phyloP scores from a whole-genome alignment of 2,329 filamentous ascomycete species.

The Endocalyx cinctus region DNA sequence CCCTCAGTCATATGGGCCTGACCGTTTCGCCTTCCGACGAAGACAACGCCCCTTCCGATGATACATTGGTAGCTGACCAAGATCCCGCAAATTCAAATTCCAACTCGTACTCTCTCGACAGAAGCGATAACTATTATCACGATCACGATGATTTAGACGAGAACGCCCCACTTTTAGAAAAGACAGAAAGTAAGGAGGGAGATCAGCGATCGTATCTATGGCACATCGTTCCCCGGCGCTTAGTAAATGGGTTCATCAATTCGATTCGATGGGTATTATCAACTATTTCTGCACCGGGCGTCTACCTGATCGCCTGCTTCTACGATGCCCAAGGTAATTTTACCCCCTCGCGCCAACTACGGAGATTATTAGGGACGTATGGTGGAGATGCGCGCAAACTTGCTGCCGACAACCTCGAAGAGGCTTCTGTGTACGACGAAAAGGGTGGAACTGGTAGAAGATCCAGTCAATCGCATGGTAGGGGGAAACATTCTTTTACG shows the following conservation, averaged over 20 bases:
- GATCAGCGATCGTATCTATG: conserved; percentile 41
- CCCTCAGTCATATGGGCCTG: conserved; percentile 49
- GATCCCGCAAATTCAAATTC: conserved; percentile 25
- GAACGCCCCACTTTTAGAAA: conserved; percentile 62
- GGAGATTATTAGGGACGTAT: conserved; percentile 54
- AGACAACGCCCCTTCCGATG: conserved; percentile 24
- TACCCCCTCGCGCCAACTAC: conserved; percentile 69
- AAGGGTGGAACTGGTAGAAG: conserved; percentile 18
- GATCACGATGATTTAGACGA: conserved; percentile 47
- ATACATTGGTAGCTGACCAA: conserved; percentile 23
- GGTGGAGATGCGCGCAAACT: conserved; percentile 45
- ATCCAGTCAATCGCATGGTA: conserved; percentile 22
- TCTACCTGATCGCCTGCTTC: conserved; percentile 79
- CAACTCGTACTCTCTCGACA: conserved; percentile 29
- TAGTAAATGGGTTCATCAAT: conserved; percentile 68
- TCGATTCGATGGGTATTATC: conserved; percentile 75
- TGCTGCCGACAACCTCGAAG: conserved; percentile 31
- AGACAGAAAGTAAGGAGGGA: conserved; percentile 25
- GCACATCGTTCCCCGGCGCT: conserved; percentile 59
- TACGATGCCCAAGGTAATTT: conserved; percentile 77
- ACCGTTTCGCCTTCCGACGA: conserved; percentile 38
- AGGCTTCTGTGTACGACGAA: conserved; percentile 25
- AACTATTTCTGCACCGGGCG: conserved; percentile 71
- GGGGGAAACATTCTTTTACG: conserved; percentile 18
- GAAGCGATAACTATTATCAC: conserved; percentile 29